Percentiles rank a stretch among this genome's conserved stretches.
These are phyloP conservation scores for Fereydounia khargensis DNA, from an alignment of 1,284 basidiomycete species.

Conservation along the genomic window DNA sequence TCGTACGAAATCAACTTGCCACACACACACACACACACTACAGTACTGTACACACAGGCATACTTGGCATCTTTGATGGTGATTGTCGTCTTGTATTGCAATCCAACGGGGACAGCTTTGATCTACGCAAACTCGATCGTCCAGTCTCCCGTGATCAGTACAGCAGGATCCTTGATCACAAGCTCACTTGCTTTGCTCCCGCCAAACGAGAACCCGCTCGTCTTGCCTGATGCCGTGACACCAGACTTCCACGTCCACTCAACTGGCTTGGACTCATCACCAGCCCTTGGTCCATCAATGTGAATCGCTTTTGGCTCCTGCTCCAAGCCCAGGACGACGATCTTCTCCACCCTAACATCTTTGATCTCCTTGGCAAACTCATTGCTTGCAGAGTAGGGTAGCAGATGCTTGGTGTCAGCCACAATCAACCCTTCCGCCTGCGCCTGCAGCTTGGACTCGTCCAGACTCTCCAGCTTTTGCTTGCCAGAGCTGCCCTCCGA, in stretches of 20 bases:
- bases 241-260: conserved; percentile 36
- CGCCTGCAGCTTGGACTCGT: conserved; percentile 17
- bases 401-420: conserved; percentile 27
- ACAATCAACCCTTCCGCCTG: conserved; percentile 8
- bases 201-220: conserved; percentile 2
- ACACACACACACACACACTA: too few relatives aligned
- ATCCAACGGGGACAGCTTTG: too few relatives aligned
- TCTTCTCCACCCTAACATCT: conserved; percentile 46
- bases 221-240: conserved; percentile 12
- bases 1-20: too few relatives aligned
- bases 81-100: too few relatives aligned
- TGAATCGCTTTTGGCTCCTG: conserved; percentile 20
- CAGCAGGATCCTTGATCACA: conserved; percentile 47
- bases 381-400: conserved; percentile 21
- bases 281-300: conserved; percentile 4
- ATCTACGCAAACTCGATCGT: conserved; percentile 24
- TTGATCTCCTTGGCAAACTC: conserved; percentile 36
- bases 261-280: conserved; percentile 1
- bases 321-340: conserved; percentile 50
- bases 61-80: too few relatives aligned
- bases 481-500: conserved; percentile 5
- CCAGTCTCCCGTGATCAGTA: conserved; percentile 42
- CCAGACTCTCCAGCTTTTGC: conserved; percentile 21
- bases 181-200: conserved; percentile 32
- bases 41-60: too few relatives aligned